Conservation (phyloP, 192 early-diverging fungal genomes). For the Umbelopsis isabellina region DNA sequence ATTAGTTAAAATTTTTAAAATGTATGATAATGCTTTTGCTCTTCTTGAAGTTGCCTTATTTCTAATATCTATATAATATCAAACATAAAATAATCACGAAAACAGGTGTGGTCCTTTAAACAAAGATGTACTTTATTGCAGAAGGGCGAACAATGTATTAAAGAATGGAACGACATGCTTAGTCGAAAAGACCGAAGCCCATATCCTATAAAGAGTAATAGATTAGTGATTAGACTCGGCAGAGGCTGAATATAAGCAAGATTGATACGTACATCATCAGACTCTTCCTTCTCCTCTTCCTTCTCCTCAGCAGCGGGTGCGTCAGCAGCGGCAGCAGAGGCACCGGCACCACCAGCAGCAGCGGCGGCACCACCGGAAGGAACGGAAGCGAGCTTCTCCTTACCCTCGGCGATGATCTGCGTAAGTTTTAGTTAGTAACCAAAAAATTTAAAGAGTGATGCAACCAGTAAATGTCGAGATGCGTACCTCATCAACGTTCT, state of each 20-base stretch:
- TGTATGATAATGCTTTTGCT: neutral
- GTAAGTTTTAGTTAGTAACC: neutral
- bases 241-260: neutral
- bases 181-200: conserved; percentile 98
- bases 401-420: conserved; percentile 90
- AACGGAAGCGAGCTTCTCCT: conserved; percentile 90
- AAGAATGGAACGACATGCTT: conserved; percentile 46
- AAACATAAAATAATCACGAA: neutral
- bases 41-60: too few species aligned
- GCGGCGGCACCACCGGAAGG: conserved; percentile 89
- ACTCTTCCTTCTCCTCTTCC: conserved; percentile 92
- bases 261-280: conserved; percentile 64
- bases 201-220: conserved; percentile 57
- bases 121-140: conserved; percentile 27
- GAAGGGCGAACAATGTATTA: conserved; percentile 5
- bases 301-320: conserved; percentile 69
- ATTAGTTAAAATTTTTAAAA: neutral
- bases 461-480: neutral
- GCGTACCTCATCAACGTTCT: conserved; percentile 83
- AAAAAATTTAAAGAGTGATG: neutral
- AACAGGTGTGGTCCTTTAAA: neutral
- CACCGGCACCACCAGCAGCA: conserved; percentile 67
- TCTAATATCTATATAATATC: too few species aligned
- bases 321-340: conserved; percentile 47
- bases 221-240: neutral